Base-by-base conservation (phyloP, 441 rosid species). In the Croton laevigatus region DNA sequence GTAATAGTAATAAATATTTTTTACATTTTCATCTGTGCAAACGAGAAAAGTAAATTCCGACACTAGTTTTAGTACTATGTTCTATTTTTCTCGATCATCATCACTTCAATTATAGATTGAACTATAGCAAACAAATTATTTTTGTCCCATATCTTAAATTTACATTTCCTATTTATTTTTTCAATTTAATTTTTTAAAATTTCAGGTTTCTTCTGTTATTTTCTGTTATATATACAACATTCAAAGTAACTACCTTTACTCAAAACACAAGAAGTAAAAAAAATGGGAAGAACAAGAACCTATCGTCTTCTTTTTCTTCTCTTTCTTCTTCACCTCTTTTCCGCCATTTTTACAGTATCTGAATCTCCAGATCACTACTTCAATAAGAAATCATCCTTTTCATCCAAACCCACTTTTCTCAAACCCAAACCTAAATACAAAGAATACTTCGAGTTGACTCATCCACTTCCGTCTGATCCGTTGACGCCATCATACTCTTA, bases 401-500 rank as follows among this genome's bases (percentile, higher is more conserved):
- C 71, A 13, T 55, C 66, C 54, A 52, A 27, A 62, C 32, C 73
- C 69, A 44, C 77, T 27, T 62, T 48, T 4, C 48, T n/a, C n/a
- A 27, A 27, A 27, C 32, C 80, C 5, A 20, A 55, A 27, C 62
- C 23, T 19, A 9, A 58, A 60, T 79, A 83, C 40, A 84, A 80
- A 69, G 75, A 88, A 65, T 87, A 72, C 82, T 57, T 85, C 40
- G 97, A 93, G 53, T 69, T 89, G 62, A 64, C 74, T 37, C 82
- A 11, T 17, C 90, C 91, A 34, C 73, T 84, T n/a, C 87, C 92
- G 52, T 78, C 80, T 54, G 91, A 85, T 74, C 80, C 67, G 14
- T 76, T 78, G 60, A 73, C 86, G 0, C 91, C 96, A 6, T 80
- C 93, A 14, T 89, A 87, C 78, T 23, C 89, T 37, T 81, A 68